Conservation (phyloP, 768 basidiomycete species). For the Boletus rubroflammeus region DNA sequence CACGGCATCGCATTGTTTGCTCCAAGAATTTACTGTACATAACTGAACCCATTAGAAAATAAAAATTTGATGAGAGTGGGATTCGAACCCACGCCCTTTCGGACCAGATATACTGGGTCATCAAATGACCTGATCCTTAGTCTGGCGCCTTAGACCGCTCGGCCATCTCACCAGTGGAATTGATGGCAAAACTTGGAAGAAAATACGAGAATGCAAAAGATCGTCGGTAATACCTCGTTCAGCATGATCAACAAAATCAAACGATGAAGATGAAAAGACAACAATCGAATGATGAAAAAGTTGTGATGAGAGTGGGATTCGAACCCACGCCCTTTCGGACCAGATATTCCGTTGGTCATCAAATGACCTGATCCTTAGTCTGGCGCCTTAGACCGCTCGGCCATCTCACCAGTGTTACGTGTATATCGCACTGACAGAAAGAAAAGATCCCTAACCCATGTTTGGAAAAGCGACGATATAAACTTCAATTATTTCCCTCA, state of each 20-base stretch:
- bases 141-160: slow-evolving; percentile 64
- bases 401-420: slow-evolving; percentile 47
- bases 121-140: slow-evolving; percentile 41
- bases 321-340: slow-evolving; percentile 42
- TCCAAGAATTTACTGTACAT: no score
- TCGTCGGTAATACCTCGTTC: no score
- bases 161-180: slow-evolving; percentile 41
- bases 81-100: slow-evolving; percentile 43
- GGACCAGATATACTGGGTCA: slow-evolving; percentile 34
- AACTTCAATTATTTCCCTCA: no score
- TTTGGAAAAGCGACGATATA: neutral
- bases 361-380: slow-evolving; percentile 44
- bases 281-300: neutral
- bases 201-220: neutral
- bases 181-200: neutral
- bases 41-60: no score
- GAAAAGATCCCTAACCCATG: neutral
- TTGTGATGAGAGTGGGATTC: slow-evolving; percentile 38
- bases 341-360: slow-evolving; percentile 31
- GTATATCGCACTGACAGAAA: rapidly evolving
- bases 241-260: neutral
- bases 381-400: slow-evolving; percentile 63
- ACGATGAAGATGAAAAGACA: no score
- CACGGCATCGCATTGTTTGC: no score
- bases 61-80: slow-evolving; percentile 33